A percentile compares a stretch with the other conserved stretches of the same genome.
Evolutionary conservation across 1,284 basidiomycete genomes (phyloP).

Genomic region (Leccinum holopus): DNA sequence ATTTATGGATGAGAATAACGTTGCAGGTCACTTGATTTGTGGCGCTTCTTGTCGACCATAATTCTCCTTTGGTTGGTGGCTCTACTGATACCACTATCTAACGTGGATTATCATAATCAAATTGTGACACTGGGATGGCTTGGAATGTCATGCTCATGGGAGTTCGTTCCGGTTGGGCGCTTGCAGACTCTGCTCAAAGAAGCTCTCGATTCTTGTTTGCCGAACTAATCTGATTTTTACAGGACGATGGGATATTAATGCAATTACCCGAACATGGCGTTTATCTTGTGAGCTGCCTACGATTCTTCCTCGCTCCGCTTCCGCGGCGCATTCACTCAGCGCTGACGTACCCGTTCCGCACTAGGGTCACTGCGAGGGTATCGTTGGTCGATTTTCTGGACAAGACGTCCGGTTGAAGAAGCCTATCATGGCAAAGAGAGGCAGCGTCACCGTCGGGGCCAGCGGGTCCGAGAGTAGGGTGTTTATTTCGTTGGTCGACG

Average conservation of each 20-base stretch:
- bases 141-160: not conserved
- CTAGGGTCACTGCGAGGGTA: conserved; percentile 86
- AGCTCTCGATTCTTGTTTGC: not conserved
- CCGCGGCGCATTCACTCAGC: not conserved
- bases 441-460: conserved; percentile 19
- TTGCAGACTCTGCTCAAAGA: not conserved
- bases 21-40: not conserved
- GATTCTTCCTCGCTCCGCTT: not conserved
- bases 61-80: not conserved
- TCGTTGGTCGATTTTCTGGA: conserved; percentile 80
- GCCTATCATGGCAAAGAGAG: conserved; percentile 72
- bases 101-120: not conserved
- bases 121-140: not conserved
- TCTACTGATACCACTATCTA: not conserved
- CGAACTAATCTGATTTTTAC: conserved; percentile 16
- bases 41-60: not conserved
- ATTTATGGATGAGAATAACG: not conserved
- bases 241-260: conserved; percentile 85
- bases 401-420: conserved; percentile 74
- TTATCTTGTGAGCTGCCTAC: conserved; percentile 54
- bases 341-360: conserved; percentile 5
- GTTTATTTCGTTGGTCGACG: conserved; percentile 20
- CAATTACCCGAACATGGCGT: conserved; percentile 59
- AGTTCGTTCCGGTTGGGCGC: not conserved
- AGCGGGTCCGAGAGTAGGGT: conserved; percentile 13